phyloP scores from a whole-genome alignment of 345 rosid species.

The Populus nigra region DNA sequence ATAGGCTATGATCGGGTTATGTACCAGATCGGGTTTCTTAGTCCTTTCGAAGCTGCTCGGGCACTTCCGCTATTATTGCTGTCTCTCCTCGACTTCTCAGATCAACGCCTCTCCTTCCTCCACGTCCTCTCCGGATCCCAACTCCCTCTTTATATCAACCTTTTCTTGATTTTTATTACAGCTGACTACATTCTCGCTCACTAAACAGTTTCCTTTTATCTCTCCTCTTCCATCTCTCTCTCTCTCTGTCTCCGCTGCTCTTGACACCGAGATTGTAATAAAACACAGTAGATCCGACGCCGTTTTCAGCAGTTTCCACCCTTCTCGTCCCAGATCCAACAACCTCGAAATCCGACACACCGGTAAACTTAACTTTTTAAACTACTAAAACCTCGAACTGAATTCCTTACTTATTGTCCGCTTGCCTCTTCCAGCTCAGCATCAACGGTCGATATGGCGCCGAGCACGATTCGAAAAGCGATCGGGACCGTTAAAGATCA shows the following conservation, averaged over 20 bases:
- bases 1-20: too few species aligned
- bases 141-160: constrained; percentile 9
- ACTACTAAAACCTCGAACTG: not conserved
- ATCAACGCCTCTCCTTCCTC: constrained; percentile 11
- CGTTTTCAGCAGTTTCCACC: constrained; percentile 3
- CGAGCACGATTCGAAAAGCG: constrained; percentile 87
- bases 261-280: not conserved
- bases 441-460: constrained; percentile 48
- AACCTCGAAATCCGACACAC: not conserved
- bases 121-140: constrained; percentile 15
- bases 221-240: not conserved
- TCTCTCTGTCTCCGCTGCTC: constrained; percentile 2
- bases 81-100: constrained; percentile 13
- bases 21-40: too few species aligned
- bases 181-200: not conserved
- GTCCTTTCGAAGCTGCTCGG: not conserved
- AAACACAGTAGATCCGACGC: constrained; percentile 18
- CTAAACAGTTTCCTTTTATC: not conserved
- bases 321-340: constrained; percentile 28
- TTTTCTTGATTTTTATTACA: not conserved
- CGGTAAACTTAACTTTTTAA: constrained; percentile 9
- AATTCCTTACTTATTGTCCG: not conserved
- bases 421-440: not conserved
- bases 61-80: constrained; percentile 22
- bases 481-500: constrained; percentile 96